A percentile compares a stretch with the other conserved stretches of the same genome.
phyloP scores from a whole-genome alignment of 306 rosid genomes.

The Inga oerstediana region DNA sequence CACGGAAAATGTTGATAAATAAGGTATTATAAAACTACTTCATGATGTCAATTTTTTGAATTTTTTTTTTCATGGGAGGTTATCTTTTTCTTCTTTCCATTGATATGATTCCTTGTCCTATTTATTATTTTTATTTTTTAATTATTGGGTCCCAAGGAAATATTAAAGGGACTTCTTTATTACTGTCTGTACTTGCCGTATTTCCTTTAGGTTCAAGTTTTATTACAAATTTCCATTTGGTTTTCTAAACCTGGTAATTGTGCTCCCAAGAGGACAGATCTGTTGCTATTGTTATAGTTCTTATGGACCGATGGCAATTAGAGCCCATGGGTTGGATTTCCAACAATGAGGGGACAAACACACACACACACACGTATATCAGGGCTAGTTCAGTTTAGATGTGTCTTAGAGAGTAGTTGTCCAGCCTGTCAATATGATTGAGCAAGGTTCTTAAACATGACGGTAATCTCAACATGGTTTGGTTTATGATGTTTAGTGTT shows the following conservation, averaged over 20 bases:
- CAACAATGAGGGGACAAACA: not conserved
- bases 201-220: not conserved
- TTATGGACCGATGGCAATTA: not conserved
- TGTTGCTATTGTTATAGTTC: not conserved
- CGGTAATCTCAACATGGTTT: not conserved
- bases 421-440: not conserved
- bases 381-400: not conserved
- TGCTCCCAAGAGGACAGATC: not conserved
- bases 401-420: not conserved
- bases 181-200: not conserved
- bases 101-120: not conserved
- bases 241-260: not conserved
- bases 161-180: not conserved
- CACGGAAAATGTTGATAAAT: conserved; percentile 59
- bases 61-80: not conserved
- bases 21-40: conserved; percentile 50
- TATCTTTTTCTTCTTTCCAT: not conserved
- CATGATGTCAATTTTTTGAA: not conserved
- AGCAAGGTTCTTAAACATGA: not conserved
- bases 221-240: not conserved
- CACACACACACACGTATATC: not conserved
- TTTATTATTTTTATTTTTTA: not conserved
- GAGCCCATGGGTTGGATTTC: not conserved
- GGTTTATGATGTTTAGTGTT: not conserved
- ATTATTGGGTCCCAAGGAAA: not conserved